Conservation (phyloP, 2,329 filamentous ascomycete species). For the Colletotrichum lentis region DNA sequence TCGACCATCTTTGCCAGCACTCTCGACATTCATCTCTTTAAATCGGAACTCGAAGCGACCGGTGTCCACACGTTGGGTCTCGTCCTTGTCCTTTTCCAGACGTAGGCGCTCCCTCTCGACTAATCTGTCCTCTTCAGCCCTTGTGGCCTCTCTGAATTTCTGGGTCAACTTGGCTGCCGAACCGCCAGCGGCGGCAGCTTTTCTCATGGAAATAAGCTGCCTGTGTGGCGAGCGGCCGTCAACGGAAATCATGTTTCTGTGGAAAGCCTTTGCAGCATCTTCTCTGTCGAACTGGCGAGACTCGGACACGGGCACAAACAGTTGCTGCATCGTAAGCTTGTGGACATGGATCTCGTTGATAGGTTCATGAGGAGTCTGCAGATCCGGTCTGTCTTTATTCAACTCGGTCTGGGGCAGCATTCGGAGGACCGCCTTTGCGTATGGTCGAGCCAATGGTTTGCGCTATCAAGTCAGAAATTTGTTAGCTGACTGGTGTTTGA, state of each 20-base stretch:
- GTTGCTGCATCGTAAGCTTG: slow-evolving; percentile 66
- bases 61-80: slow-evolving; percentile 56
- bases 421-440: slow-evolving; percentile 75
- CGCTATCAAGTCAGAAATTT: slow-evolving; percentile 60
- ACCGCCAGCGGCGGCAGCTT: slow-evolving; percentile 53
- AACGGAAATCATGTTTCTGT: slow-evolving; percentile 65
- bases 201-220: slow-evolving; percentile 66
- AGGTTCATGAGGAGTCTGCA: slow-evolving; percentile 58
- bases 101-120: slow-evolving; percentile 47
- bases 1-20: slow-evolving; percentile 63
- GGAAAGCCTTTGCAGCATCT: slow-evolving; percentile 72
- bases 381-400: slow-evolving; percentile 39
- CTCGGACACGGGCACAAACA: slow-evolving; percentile 71
- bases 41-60: slow-evolving; percentile 71
- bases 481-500: slow-evolving; percentile 39
- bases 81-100: slow-evolving; percentile 50
- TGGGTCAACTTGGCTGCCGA: slow-evolving; percentile 49
- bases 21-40: slow-evolving; percentile 65
- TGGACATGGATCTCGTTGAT: slow-evolving; percentile 73
- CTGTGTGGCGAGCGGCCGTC: slow-evolving; percentile 70
- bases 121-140: slow-evolving; percentile 53
- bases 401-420: slow-evolving; percentile 81
- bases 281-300: slow-evolving; percentile 69
- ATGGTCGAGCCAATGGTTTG: slow-evolving; percentile 78
- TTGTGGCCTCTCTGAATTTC: slow-evolving; percentile 54